Evolutionary conservation across 345 rosid species (phyloP).

Genomic region (Lepidium sativum): DNA sequence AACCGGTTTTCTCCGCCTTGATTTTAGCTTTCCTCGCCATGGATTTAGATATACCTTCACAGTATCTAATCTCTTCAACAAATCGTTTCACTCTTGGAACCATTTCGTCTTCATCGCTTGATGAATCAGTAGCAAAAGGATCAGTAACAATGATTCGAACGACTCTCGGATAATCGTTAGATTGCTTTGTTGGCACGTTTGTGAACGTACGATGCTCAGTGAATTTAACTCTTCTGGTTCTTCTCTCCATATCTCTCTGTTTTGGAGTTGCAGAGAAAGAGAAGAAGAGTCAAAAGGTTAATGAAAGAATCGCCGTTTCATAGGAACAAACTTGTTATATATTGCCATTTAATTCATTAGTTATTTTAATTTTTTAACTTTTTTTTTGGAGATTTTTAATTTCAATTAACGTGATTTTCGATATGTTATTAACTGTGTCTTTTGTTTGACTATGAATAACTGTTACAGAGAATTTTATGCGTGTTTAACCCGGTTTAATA

Average conservation of each 20-base stretch:
- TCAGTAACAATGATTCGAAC: conserved; percentile 19
- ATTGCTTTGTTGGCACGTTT: neutral
- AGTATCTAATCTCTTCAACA: conserved; percentile 20
- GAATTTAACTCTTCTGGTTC: conserved; percentile 26
- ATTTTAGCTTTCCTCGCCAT: neutral
- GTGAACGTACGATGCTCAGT: conserved; percentile 22
- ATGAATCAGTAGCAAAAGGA: conserved; percentile 27
- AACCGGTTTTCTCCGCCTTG: neutral
- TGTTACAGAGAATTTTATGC: neutral
- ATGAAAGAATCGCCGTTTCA: conserved; percentile 1
- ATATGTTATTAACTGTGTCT: neutral
- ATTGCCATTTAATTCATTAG: neutral
- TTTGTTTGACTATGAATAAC: neutral
- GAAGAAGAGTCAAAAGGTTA: neutral
- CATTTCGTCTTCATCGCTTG: conserved; percentile 19
- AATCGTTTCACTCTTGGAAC: conserved; percentile 16
- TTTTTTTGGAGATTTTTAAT: neutral
- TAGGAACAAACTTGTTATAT: conserved; percentile 4
- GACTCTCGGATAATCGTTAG: conserved; percentile 1
- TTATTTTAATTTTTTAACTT: neutral
- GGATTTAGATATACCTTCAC: neutral
- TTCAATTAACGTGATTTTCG: neutral
- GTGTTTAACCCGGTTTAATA: conserved; percentile 10
- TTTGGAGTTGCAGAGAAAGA: neutral
- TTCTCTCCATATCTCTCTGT: conserved; percentile 26